Percentiles rank a stretch among this genome's conserved stretches.
Conservation (phyloP, 495 filamentous ascomycete species). For the Baudoinia panamericana region DNA sequence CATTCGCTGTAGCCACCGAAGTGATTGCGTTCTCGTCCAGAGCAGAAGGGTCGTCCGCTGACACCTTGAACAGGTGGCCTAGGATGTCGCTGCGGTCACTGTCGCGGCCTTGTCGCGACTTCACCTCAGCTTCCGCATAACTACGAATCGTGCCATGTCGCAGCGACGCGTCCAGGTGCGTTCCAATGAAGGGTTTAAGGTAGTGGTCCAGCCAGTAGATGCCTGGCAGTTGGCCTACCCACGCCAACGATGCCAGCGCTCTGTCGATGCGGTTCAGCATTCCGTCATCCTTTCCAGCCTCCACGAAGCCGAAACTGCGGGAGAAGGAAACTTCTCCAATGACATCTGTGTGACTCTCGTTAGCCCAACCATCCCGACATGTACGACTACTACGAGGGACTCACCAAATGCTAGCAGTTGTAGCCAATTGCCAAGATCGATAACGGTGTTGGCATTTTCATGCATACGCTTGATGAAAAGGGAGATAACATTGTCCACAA, state of each 20-base stretch:
- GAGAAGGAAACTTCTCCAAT: slow-evolving; percentile 28
- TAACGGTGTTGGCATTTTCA: slow-evolving; percentile 7
- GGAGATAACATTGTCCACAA: slow-evolving; percentile 23
- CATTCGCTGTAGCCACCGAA: slow-evolving; percentile 23
- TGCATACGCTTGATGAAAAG: slow-evolving; percentile 23
- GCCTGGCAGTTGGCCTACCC: slow-evolving; percentile 26
- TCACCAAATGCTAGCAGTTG: slow-evolving; percentile 30
- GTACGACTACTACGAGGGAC: neutral
- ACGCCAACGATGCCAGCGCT: slow-evolving; percentile 21
- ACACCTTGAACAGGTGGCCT: too few relatives aligned
- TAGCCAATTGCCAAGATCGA: slow-evolving; percentile 28
- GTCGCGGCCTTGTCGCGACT: neutral
- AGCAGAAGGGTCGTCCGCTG: too few relatives aligned
- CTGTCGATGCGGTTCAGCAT: slow-evolving; percentile 22
- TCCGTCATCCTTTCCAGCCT: slow-evolving; percentile 24
- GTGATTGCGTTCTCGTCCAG: slow-evolving; percentile 21
- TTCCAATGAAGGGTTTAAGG: slow-evolving; percentile 24
- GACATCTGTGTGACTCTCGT: slow-evolving; percentile 20
- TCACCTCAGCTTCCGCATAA: slow-evolving; percentile 23
- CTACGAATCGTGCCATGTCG: slow-evolving; percentile 26
- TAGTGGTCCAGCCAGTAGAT: slow-evolving; percentile 26
- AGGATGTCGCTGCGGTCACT: slow-evolving; percentile 23
- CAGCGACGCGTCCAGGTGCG: slow-evolving; percentile 22
- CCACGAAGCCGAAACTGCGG: slow-evolving; percentile 27
- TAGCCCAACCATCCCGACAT: neutral